These are phyloP conservation scores for Hymenoscyphus occultus DNA, from an alignment of 2,329 filamentous ascomycete genomes.

Conservation along the genomic window DNA sequence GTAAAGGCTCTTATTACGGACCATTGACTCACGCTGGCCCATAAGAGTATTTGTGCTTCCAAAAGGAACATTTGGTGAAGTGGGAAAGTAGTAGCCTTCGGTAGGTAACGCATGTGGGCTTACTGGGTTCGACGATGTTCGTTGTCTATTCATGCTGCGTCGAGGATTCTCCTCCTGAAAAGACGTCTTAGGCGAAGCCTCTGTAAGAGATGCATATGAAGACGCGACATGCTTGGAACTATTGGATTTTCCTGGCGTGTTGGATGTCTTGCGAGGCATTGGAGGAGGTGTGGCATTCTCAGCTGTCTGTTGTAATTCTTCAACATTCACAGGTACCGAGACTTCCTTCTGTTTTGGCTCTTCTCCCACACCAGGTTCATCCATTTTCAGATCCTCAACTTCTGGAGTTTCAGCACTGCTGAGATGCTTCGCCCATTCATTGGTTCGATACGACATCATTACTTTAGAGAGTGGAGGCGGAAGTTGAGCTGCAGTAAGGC, in stretches of 20 bases:
- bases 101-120: conserved; percentile 37
- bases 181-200: conserved; percentile 7
- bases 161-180: conserved; percentile 14
- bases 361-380: conserved; percentile 39
- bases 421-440: conserved; percentile 94
- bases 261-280: background rate
- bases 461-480: conserved; percentile 72
- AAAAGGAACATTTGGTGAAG: conserved; percentile 25
- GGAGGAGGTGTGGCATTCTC: conserved; percentile 17
- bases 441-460: conserved; percentile 80
- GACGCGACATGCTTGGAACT: conserved; percentile 8
- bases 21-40: conserved; percentile 51
- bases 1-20: conserved; percentile 37
- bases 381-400: conserved; percentile 55
- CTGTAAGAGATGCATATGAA: conserved; percentile 9
- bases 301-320: conserved; percentile 63
- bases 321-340: conserved; percentile 59
- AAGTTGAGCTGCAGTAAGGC: conserved; percentile 59
- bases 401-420: conserved; percentile 71
- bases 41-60: conserved; percentile 46
- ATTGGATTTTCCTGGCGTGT: background rate
- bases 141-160: conserved; percentile 24
- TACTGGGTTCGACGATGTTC: conserved; percentile 36
- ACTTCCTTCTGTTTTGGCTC: conserved; percentile 45
- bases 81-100: conserved; percentile 24